A percentile compares a stretch with the other conserved stretches of the same genome.
These are phyloP conservation scores for Ramularia endophylla DNA, from an alignment of 2,329 filamentous ascomycete species.

Conservation along the genomic window DNA sequence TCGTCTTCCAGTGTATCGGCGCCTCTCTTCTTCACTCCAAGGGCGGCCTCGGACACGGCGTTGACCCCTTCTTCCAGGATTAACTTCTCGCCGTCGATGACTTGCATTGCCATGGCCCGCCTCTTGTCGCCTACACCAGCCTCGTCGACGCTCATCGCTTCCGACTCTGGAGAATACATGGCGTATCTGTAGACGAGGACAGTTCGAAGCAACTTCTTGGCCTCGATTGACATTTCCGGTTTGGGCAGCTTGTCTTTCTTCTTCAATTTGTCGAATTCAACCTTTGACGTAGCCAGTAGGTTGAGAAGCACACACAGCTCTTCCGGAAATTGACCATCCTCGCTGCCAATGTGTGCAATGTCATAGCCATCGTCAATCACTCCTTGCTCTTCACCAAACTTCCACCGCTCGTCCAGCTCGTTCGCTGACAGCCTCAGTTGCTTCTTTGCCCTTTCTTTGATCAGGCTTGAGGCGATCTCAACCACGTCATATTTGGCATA, in stretches of 20 bases:
- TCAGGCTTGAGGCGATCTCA: conserved; percentile 61
- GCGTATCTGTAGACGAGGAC: conserved; percentile 36
- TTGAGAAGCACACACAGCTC: conserved; percentile 42
- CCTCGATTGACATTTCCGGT: conserved; percentile 25
- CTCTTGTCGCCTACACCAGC: conserved; percentile 38
- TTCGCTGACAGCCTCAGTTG: conserved; percentile 9
- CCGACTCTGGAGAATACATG: conserved; percentile 50
- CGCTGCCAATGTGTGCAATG: conserved; percentile 31
- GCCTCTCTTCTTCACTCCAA: conserved; percentile 18
- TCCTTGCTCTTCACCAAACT: conserved; percentile 56
- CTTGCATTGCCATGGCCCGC: conserved; percentile 55
- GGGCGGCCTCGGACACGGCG: conserved; percentile 11
- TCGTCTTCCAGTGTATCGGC: conserved; percentile 21
- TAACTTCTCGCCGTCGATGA: conserved; percentile 67
- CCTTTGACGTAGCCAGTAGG: conserved; percentile 36
- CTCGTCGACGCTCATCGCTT: conserved; percentile 18
- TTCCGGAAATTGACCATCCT: conserved; percentile 33
- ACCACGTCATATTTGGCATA: conserved; percentile 77
- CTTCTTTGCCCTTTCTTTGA: conserved; percentile 43
- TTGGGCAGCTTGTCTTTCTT: conserved; percentile 41
- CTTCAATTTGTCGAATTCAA: conserved; percentile 37
- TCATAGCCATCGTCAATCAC: conserved; percentile 71
- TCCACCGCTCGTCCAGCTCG: conserved; percentile 23
- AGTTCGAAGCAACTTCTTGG: conserved; percentile 36
- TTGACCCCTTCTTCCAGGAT: conserved; percentile 51